Conservation (phyloP, 164 flowering plant species). For the Magnolia sinica region DNA sequence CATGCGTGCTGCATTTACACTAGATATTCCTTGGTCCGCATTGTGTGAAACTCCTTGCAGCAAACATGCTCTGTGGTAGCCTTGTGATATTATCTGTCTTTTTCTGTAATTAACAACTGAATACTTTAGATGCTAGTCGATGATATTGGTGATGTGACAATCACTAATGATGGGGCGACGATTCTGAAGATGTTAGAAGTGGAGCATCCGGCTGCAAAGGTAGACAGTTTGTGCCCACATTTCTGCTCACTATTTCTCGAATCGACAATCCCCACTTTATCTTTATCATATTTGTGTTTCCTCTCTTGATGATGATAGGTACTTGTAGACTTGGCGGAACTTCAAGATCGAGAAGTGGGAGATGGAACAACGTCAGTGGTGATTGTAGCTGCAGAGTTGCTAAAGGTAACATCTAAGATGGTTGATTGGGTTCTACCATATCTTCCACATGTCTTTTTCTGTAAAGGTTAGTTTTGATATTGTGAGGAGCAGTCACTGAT, state of each 20-base stretch:
- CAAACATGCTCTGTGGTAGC: no score
- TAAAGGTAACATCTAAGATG: slow-evolving; percentile 56
- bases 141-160: slow-evolving; percentile 98
- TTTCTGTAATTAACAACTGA: not conserved
- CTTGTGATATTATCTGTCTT: not conserved
- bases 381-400: slow-evolving; percentile 91
- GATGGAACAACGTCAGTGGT: slow-evolving; percentile 99
- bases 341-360: slow-evolving; percentile 98
- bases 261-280: not conserved
- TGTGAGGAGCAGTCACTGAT: not conserved
- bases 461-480: not conserved
- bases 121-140: slow-evolving; percentile 90
- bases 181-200: slow-evolving; percentile 96
- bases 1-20: no score
- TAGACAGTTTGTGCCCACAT: slow-evolving; percentile 17
- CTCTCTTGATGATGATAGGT: slow-evolving; percentile 42
- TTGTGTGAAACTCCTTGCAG: no score
- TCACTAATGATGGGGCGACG: slow-evolving; percentile 99
- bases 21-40: no score
- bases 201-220: slow-evolving; percentile 99
- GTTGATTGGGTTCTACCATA: not conserved
- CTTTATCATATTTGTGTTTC: not conserved
- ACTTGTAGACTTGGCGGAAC: slow-evolving; percentile 97
- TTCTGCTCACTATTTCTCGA: not conserved
- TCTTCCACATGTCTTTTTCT: not conserved